Base-by-base conservation (phyloP, 495 filamentous ascomycete genomes). In the Xylaria cubensis region DNA sequence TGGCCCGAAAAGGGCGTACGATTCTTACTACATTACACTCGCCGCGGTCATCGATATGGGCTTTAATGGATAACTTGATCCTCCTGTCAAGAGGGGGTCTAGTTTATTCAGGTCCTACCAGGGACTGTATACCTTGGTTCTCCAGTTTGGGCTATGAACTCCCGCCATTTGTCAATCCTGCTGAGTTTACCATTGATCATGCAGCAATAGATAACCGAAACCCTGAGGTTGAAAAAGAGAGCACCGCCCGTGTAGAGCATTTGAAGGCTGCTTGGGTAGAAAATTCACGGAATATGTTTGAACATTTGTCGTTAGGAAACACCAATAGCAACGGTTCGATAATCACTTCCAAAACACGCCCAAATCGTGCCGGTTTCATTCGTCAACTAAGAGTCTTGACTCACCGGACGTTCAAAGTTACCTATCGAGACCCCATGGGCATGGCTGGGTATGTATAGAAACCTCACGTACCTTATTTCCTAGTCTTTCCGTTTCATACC, bases 111-210 rank as follows among this genome's bases (percentile, higher is more conserved):
- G 92, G 92, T 2, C 78, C 80, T 17, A 80, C 84, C 59, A 80
- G 78, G 34, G 78, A 83, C 4, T 90, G 86, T 46, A 69, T 92
- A 13, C 75, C 84, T 0, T 89, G 92, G 79, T 93, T 94, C 74
- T 79, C 84, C 10, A 51, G 78, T 6, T 78, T 83, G 19, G 90
- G 89, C 0, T 83, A 89, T 71, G 74, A 84, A 26, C 78, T 93
- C 19, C 92, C 90, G 29, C 79, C 86, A 7, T 92, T 92, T 73
- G 89, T 91, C 59, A 93, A 93, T 72, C 92, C 92, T 0, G 92
- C 92, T 0, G 92, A 93, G 74, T 92, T 88, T 75, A 71, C 93
- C 46, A 90, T 94, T 44, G 92, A 94, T 72, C 80, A 91, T 66
- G 89, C 91, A 7, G 90, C 92, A 2, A 81, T 92, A 67, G 92